Evolutionary conservation across 2,329 filamentous ascomycete species (phyloP), one percentile per base, ranked within the genome.

Genomic region (Trichoderma breve): DNA sequence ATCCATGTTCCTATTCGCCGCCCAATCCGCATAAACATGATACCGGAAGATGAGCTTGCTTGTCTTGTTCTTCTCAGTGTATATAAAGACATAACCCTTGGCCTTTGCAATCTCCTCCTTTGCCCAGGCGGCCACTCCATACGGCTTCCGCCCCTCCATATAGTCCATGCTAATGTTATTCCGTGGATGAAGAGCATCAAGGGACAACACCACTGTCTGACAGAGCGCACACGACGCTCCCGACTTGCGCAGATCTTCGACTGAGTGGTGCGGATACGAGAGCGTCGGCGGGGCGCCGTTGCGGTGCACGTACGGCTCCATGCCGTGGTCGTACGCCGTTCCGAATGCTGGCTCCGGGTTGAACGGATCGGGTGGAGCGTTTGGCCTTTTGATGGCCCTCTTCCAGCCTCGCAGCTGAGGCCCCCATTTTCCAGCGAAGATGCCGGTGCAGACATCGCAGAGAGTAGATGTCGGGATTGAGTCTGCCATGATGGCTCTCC

Each of bases 101-200:
- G 65, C 53, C 18, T 43, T 47, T 24, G 53, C 36, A 43, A 58
- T 12, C 53, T 60, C 53, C 24, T 68, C 65, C n/a, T 15, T 30
- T 4, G 15, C 36, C 53, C 65, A 68, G 4, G 26, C 65, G 14
- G 53, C 32, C 14, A 68, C 7, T 12, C 65, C 64, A 43, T 67
- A 67, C 9, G 64, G 64, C 51, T 67, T 67, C 64, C 64, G 64
- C 24, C 64, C 64, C 30, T 67, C 64, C 64, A 67, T 67, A 26
- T 58, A 67, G 30, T 67, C 64, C 15, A 43, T 36, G 4, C 15
- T 28, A 3, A 21, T 30, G 2, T 67, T 28, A 24, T 67, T 55
- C 51, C 51, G 47, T 32, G 64, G 64, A 15, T 67, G 64, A 15
- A 58, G 64, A 53, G 51, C 64, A 28, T 67, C 64, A 67, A 67